These are phyloP conservation scores for Xylaria acuta DNA, from an alignment of 495 filamentous ascomycete genomes.

Conservation along the genomic window DNA sequence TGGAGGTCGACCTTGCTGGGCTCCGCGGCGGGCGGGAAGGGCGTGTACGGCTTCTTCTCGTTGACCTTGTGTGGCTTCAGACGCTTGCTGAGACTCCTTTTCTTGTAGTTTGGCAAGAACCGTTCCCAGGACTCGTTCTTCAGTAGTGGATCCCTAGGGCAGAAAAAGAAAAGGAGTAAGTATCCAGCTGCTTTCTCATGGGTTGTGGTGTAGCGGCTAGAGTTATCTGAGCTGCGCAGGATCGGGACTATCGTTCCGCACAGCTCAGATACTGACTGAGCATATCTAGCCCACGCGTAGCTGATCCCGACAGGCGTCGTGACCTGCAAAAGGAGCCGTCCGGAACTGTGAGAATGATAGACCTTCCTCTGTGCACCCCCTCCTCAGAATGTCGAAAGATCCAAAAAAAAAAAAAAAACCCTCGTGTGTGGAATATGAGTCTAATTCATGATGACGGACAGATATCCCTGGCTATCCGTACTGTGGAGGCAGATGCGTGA, in stretches of 20 bases:
- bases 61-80: conserved; percentile 81
- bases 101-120: conserved; percentile 98
- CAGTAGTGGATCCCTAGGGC: conserved; percentile 20
- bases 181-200: not conserved
- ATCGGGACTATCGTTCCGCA: not conserved
- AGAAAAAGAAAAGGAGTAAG: not conserved
- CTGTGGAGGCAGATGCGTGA: not conserved
- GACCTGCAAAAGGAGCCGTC: not conserved
- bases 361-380: not conserved
- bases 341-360: not conserved
- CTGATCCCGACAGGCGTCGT: not conserved
- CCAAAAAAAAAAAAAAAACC: not conserved
- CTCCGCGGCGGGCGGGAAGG: conserved; percentile 63
- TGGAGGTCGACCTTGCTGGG: conserved; percentile 94
- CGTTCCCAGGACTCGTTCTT: conserved; percentile 71
- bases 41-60: conserved; percentile 95
- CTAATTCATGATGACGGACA: not conserved
- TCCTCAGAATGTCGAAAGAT: not conserved
- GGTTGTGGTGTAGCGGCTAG: not conserved
- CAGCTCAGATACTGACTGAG: not conserved
- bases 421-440: not conserved
- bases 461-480: not conserved
- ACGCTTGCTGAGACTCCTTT: conserved; percentile 85
- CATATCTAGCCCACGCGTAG: not conserved
- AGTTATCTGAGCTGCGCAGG: not conserved